Evolutionary conservation across 495 filamentous ascomycete species (phyloP), one percentile per base, ranked within the genome.

Genomic region (Trichoderma orchidacearum): DNA sequence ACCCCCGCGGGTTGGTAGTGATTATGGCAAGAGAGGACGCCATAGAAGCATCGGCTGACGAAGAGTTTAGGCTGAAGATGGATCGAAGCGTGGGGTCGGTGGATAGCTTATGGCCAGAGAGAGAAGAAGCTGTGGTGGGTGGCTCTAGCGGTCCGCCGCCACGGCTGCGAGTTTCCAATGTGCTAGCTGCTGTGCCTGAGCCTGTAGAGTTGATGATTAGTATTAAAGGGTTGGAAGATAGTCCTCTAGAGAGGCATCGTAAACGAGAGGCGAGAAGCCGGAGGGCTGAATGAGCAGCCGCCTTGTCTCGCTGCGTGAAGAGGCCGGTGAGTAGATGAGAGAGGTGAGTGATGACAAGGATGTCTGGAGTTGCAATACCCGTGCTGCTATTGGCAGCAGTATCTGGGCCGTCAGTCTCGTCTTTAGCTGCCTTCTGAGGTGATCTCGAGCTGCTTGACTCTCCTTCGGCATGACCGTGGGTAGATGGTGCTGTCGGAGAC

Each of bases 171-270:
- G 36, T 31, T 32, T 35, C 12, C 1, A 60, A 45, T n/a, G n/a
- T 6, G 28, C 17, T n/a, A 12, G 53, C n/a, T 5, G 45, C 18
- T 1, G 45, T 28, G 18, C 28, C 28, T 0, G 59, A 48, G 0
- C 64, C 70, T 0, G 70, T 73, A 0, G 66, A 68, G 56, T 77
- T 77, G 21, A 76, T 63, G 9, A 77, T 55, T 59, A 77, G 62
- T 32, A 77, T 53, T 3, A 77, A 60, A 0, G 69, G 67, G 0
- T 56, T 59, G 2, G 55, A 41, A 27, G 60, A 30, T 18, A 45
- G n/a, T 5, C 63, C 62, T 11, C 64, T 67, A 7, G 65, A 56
- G 3, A 75, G 52, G 38, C 58, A 51, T 21, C 62, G 65, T 21
- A 76, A 62, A 23, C 62, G 65, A 3, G 68, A 61, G 53, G 68